Evolutionary conservation across 202 grass and related monocot species (phyloP).

Genomic region (Brachypodium distachyon): DNA sequence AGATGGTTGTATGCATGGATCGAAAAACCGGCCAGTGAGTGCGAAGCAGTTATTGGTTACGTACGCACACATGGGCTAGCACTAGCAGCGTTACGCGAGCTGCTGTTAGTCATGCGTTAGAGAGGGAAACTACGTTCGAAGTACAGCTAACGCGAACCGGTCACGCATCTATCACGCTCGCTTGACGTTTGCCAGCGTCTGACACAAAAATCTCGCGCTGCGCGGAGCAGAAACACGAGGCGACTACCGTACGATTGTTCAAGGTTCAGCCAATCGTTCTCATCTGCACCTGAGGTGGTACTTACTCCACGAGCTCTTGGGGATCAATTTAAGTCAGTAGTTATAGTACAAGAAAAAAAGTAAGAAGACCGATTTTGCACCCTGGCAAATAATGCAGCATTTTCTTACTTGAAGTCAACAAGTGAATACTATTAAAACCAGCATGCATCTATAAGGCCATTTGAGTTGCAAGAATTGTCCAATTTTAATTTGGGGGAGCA

Average conservation of each 20-base stretch:
- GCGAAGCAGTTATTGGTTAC: no score
- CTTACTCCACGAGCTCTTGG: neutral
- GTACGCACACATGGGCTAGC: neutral
- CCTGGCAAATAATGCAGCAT: neutral
- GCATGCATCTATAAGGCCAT: neutral
- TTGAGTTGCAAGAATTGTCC: neutral
- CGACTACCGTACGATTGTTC: conserved; percentile 5
- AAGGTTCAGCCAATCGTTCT: neutral
- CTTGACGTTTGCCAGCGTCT: neutral
- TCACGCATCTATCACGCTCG: neutral
- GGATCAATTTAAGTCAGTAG: neutral
- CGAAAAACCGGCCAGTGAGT: no score
- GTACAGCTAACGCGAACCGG: neutral
- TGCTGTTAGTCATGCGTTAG: neutral
- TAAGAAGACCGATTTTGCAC: no score
- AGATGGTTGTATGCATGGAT: no score
- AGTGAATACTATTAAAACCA: neutral
- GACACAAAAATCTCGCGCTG: neutral
- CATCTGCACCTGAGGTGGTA: neutral
- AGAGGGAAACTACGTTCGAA: neutral
- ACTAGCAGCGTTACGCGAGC: neutral
- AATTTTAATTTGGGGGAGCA: conserved; percentile 11
- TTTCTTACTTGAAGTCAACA: neutral
- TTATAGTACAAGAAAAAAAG: no score
- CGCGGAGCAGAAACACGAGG: neutral